Percentiles rank a stretch among this genome's conserved stretches.
phyloP scores from a whole-genome alignment of 176 grass and related monocot species.

The Cenchrus fungigraminus region DNA sequence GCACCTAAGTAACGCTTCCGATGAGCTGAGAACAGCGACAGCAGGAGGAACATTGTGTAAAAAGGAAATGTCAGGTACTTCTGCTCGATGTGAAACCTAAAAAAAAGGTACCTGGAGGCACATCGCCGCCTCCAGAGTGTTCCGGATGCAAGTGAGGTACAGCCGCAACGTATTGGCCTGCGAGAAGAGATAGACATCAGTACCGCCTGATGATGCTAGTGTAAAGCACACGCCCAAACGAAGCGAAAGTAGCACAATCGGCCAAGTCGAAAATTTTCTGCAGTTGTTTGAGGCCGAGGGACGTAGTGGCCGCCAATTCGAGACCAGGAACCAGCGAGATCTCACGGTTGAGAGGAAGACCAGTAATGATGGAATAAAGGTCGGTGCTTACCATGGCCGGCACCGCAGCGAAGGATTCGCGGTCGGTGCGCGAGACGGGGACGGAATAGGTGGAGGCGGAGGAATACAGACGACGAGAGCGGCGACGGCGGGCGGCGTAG shows the following conservation, averaged over 20 bases:
- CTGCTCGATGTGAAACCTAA: background rate
- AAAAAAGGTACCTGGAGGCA: constrained; percentile 77
- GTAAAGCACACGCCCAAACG: background rate
- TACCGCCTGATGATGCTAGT: constrained; percentile 1
- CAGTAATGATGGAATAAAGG: background rate
- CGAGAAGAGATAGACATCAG: constrained; percentile 17
- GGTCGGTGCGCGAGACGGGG: background rate
- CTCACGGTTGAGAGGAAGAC: background rate
- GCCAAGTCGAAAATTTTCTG: background rate
- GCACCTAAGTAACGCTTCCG: background rate
- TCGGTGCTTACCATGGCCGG: constrained; percentile 20
- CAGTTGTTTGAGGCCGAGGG: background rate
- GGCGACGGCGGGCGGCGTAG: background rate
- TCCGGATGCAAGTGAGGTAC: constrained; percentile 93
- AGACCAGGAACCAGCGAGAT: background rate
- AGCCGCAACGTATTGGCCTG: constrained; percentile 78
- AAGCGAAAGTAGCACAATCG: background rate
- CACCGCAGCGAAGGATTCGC: background rate
- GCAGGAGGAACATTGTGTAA: background rate
- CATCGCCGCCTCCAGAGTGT: constrained; percentile 96
- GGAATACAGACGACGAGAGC: background rate
- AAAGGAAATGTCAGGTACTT: background rate
- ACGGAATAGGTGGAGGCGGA: background rate
- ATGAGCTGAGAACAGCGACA: background rate
- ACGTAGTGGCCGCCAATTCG: background rate